Conservation (phyloP, 2,329 filamentous ascomycete genomes). For the Sarocladium strictum region DNA sequence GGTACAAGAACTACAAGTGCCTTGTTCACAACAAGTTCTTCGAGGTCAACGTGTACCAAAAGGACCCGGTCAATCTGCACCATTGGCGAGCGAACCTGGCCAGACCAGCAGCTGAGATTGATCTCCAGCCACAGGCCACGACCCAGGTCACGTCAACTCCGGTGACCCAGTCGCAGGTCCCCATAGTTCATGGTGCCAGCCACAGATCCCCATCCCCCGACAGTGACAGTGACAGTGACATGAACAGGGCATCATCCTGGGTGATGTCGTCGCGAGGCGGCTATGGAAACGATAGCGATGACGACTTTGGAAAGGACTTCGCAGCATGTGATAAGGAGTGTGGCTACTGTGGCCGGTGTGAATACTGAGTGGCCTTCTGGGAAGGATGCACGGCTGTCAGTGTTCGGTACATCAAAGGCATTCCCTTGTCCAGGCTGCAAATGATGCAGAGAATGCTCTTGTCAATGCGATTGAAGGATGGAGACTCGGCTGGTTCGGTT, state of each 20-base stretch:
- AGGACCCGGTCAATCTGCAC: conserved; percentile 36
- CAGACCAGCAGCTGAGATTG: conserved; percentile 32
- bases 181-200: too few relatives aligned
- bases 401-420: too few relatives aligned
- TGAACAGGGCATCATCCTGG: too few relatives aligned
- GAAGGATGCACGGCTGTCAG: too few relatives aligned
- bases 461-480: too few relatives aligned
- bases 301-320: neutral
- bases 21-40: conserved; percentile 38
- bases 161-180: neutral
- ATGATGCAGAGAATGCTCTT: too few relatives aligned
- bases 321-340: neutral
- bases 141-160: neutral
- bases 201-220: too few relatives aligned
- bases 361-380: neutral
- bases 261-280: too few relatives aligned
- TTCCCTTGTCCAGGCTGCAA: too few relatives aligned
- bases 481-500: too few relatives aligned
- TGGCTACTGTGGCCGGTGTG: neutral
- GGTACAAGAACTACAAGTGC: conserved; percentile 19
- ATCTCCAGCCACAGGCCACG: conserved; percentile 18
- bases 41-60: conserved; percentile 43
- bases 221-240: too few relatives aligned
- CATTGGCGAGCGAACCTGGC: conserved; percentile 38
- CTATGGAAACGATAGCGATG: too few relatives aligned